A percentile compares a stretch with the other conserved stretches of the same genome.
Evolutionary conservation across 1,139 yeast species (phyloP).

Genomic region (Sugiyamaella neomexicana): DNA sequence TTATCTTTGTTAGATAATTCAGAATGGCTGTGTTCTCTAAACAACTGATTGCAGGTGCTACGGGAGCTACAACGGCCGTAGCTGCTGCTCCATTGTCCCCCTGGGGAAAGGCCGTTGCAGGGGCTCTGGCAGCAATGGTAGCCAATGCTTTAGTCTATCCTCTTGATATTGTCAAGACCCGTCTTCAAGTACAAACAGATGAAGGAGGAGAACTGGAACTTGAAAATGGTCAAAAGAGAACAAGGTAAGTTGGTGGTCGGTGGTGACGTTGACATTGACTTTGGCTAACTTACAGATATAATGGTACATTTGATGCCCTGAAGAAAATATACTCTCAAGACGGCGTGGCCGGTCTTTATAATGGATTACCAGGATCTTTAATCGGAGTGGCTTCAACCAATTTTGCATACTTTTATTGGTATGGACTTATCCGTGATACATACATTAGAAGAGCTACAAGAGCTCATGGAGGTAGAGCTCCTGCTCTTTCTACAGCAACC

Average conservation of each 20-base stretch:
- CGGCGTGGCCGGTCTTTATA: conserved; percentile 74
- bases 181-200: conserved; percentile 58
- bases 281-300: conserved; percentile 47
- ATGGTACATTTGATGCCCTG: conserved; percentile 64
- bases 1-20: too few relatives aligned
- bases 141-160: conserved; percentile 91
- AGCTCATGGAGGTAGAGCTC: conserved; percentile 18
- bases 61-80: neutral
- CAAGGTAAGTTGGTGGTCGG: too few relatives aligned
- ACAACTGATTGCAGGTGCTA: conserved; percentile 18
- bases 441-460: conserved; percentile 46
- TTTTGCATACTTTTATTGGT: conserved; percentile 85
- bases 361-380: conserved; percentile 69
- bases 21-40: conserved; percentile 31
- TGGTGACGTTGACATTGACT: too few relatives aligned
- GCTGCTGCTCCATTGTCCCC: conserved; percentile 39
- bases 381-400: conserved; percentile 77
- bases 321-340: conserved; percentile 54
- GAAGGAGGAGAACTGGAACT: conserved; percentile 15
- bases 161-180: conserved; percentile 70
- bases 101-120: conserved; percentile 77
- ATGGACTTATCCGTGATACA: conserved; percentile 65
- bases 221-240: conserved; percentile 19
- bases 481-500: conserved; percentile 54
- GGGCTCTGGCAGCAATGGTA: conserved; percentile 79